Conservation (phyloP, 768 basidiomycete species). For the Lentinula aciculospora region DNA sequence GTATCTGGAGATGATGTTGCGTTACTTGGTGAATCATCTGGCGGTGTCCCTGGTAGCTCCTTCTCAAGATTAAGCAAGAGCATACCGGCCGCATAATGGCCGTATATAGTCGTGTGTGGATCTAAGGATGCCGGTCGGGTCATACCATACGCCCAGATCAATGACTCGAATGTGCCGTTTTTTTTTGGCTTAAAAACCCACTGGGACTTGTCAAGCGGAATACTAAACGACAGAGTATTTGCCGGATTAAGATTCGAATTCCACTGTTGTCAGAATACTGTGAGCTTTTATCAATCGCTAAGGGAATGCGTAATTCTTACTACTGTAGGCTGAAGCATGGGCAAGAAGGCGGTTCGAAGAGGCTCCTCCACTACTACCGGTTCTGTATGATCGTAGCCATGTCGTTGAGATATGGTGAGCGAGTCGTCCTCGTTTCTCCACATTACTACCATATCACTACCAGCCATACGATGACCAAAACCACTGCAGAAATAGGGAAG, state of each 20-base stretch:
- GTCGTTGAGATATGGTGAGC: slow-evolving; percentile 54
- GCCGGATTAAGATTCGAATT: slow-evolving; percentile 21
- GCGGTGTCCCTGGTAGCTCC: slow-evolving; percentile 12
- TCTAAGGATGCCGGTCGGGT: slow-evolving; percentile 21
- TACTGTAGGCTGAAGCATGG: slow-evolving; percentile 27
- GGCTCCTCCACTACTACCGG: slow-evolving; percentile 40
- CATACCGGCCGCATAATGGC: slow-evolving; percentile 29
- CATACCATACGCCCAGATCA: slow-evolving; percentile 35
- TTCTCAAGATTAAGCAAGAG: slow-evolving; percentile 28
- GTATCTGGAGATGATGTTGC: slow-evolving; percentile 1
- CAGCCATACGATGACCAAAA: slow-evolving; percentile 44
- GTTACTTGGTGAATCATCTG: slow-evolving; percentile 8
- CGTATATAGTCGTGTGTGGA: slow-evolving; percentile 22
- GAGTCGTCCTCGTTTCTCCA: slow-evolving; percentile 47
- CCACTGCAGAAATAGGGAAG: slow-evolving; percentile 26
- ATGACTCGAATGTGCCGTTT: slow-evolving; percentile 18
- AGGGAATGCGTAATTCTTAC: slow-evolving; percentile 16
- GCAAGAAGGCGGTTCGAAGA: slow-evolving; percentile 36
- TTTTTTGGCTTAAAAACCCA: slow-evolving; percentile 14
- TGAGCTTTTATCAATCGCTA: not conserved
- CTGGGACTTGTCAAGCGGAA: slow-evolving; percentile 34
- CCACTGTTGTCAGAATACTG: not conserved
- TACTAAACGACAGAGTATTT: slow-evolving; percentile 34
- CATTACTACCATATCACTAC: slow-evolving; percentile 51
- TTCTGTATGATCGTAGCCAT: slow-evolving; percentile 37